Conservation (phyloP, 345 rosid genomes). For the Populus euphratica region DNA sequence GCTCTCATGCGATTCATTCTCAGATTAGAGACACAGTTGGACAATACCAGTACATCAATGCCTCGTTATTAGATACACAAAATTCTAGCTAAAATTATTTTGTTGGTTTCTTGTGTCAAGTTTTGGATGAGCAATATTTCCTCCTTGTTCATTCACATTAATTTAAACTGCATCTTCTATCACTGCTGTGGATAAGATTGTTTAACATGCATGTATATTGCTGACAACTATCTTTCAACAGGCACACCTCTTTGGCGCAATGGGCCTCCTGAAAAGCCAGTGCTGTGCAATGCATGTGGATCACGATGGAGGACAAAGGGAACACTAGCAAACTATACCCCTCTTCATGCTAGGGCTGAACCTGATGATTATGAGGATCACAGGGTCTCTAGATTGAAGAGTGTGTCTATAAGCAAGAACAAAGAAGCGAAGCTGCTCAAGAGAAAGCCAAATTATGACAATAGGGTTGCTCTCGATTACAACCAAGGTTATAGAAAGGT, state of each 20-base stretch:
- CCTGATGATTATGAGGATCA: conserved; percentile 57
- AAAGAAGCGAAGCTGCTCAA: conserved; percentile 66
- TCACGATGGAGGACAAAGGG: conserved; percentile 94
- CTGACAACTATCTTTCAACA: conserved; percentile 32
- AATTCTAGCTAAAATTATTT: background rate
- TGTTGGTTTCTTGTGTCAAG: background rate
- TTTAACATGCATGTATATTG: background rate
- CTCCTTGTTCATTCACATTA: background rate
- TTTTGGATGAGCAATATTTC: conserved; percentile 7
- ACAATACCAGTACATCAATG: background rate
- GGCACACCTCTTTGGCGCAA: conserved; percentile 98
- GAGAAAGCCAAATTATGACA: conserved; percentile 63
- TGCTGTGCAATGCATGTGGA: conserved; percentile 98
- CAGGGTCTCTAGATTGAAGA: conserved; percentile 54
- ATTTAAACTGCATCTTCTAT: background rate
- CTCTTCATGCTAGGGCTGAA: conserved; percentile 73
- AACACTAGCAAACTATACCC: conserved; percentile 76
- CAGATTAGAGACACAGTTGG: background rate
- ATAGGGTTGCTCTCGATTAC: conserved; percentile 40
- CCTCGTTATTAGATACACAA: background rate
- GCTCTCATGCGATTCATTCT: background rate
- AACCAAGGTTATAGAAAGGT: conserved; percentile 47
- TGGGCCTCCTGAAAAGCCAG: conserved; percentile 98
- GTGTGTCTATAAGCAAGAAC: conserved; percentile 50
- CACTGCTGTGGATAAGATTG: background rate